These are phyloP conservation scores for Boletus subparvulus DNA, from an alignment of 768 basidiomycete genomes.

Conservation along the genomic window DNA sequence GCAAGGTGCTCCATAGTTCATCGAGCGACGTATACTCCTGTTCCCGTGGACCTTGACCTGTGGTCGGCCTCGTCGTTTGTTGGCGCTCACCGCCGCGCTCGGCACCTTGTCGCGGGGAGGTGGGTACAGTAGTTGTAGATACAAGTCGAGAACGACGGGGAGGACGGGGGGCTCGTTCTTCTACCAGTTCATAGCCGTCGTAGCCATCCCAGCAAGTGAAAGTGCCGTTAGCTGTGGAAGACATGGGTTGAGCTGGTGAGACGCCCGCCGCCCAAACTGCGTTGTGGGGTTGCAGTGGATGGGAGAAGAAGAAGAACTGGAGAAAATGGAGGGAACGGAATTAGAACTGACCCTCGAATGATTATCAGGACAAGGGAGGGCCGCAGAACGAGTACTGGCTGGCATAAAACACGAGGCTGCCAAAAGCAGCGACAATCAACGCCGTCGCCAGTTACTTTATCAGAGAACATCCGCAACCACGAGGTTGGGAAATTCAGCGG, in stretches of 20 bases:
- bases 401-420: conserved; percentile 36
- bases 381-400: conserved; percentile 7
- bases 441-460: conserved; percentile 25
- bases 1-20: conserved; percentile 64
- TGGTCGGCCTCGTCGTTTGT: conserved; percentile 14
- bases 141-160: conserved; percentile 22
- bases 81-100: conserved; percentile 25
- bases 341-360: conserved; percentile 30
- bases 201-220: conserved; percentile 37
- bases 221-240: conserved; percentile 34
- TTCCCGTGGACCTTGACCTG: conserved; percentile 16
- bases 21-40: conserved; percentile 43
- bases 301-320: conserved; percentile 16
- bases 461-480: conserved; percentile 8
- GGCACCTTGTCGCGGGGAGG: conserved; percentile 12
- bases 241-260: conserved; percentile 22
- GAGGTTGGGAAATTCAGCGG: conserved; percentile 1
- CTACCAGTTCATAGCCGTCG: conserved; percentile 27
- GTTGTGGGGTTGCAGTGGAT: conserved; percentile 22
- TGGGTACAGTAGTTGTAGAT: conserved; percentile 17
- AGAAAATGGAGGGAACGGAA: conserved; percentile 17
- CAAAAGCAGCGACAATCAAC: conserved; percentile 29
- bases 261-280: conserved; percentile 21
- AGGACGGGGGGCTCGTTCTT: conserved; percentile 15
- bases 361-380: conserved; percentile 33